phyloP scores from a whole-genome alignment of 768 basidiomycete genomes.

The Filobasidium wieringae region DNA sequence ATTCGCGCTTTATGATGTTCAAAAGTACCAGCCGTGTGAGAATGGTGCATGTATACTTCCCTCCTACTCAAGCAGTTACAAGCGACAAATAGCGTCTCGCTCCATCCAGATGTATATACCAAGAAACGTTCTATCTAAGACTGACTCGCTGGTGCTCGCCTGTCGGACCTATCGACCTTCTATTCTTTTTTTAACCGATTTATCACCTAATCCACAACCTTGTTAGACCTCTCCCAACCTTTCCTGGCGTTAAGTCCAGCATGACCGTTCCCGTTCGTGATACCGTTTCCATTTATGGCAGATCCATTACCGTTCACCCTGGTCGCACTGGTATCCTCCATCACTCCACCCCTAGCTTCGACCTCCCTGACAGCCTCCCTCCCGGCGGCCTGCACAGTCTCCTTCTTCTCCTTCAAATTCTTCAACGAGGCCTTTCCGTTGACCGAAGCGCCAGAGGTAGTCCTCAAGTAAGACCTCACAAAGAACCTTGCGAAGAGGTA shows the following conservation, averaged over 20 bases:
- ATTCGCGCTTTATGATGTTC: no score
- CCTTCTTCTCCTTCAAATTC: not conserved
- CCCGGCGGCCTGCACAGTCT: conserved; percentile 4
- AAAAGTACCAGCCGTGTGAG: no score
- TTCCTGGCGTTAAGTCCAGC: not conserved
- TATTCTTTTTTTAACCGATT: not conserved
- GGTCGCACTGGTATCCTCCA: not conserved
- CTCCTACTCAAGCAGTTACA: no score
- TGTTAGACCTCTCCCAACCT: conserved; percentile 11
- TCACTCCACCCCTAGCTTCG: not conserved
- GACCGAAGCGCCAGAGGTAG: not conserved
- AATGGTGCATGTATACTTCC: no score
- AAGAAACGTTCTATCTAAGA: no score
- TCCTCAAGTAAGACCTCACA: conserved; percentile 20
- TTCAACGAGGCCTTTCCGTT: not conserved
- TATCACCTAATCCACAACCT: conserved; percentile 3
- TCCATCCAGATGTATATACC: no score
- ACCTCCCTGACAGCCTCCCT: not conserved
- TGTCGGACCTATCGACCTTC: no score
- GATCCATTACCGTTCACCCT: not conserved
- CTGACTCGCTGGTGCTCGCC: no score
- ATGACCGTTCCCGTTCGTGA: conserved; percentile 3
- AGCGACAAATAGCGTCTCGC: no score
- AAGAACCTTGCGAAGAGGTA: conserved; percentile 29
- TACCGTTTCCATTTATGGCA: conserved; percentile 3